Evolutionary conservation across 2,329 filamentous ascomycete species (phyloP), one percentile per base, ranked within the genome.

Genomic region (Colletotrichum tropicale): DNA sequence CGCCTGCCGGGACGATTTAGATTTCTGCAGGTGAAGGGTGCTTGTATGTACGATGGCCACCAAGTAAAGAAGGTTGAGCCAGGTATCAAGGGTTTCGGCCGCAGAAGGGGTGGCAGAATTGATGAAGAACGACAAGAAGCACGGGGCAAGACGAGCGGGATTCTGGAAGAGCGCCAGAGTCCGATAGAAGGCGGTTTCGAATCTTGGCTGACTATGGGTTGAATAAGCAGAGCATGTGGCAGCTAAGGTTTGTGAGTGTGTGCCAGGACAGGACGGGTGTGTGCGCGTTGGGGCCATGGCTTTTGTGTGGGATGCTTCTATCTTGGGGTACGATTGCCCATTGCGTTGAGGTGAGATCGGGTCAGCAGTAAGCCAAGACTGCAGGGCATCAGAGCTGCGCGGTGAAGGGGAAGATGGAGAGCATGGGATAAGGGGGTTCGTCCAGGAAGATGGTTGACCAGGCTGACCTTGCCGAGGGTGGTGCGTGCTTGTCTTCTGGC

Each of bases 181-280:
- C 43, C 56, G 70, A 68, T 74, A 26, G 65, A 76, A 74, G 70
- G 65, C 36, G 64, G 74, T 76, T 76, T 76, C 70, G 74, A 68
- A 74, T 74, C 15, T 65, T 76, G 74, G 74, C 74, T 76, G 62
- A 76, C 74, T 60, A 60, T 32, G 30, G 36, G 43, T 64, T 76
- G 58, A 65, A 76, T 74, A 74, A 76, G 74, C 74, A 73, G 66
- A 75, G 52, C 48, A 55, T 76, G 74, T 76, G 74, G 70, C 58
- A 74, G 74, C 58, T 30, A 34, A 74, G 70, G 69, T 66, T 69
- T 48, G 56, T 26, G 43, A n/a, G 34, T 8, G n/a, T 64, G 61
- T 64, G 61, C 13, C 48, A 74, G 61, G 16, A 52, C 26, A 34
- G 32, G 70, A 18, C 56, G 34, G 18, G 66, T 58, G 55, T 62